Evolutionary conservation across 179 eudicot genomes (phyloP).

Genomic region (Beta macrorhiza): DNA sequence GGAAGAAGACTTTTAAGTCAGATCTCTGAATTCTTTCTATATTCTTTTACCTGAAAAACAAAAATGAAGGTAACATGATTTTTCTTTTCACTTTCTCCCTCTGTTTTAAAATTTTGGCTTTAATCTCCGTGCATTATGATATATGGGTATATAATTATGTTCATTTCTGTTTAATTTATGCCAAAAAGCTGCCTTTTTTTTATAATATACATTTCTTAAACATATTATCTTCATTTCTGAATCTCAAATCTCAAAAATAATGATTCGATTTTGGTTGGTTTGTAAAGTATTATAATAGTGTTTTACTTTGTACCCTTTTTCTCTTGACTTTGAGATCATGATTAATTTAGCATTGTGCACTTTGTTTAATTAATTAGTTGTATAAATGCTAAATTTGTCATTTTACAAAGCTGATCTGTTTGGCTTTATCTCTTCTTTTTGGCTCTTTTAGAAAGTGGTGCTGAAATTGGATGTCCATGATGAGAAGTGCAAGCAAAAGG

Average conservation of each 20-base stretch:
- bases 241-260: no score
- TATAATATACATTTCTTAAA: no score
- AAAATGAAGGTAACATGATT: background rate
- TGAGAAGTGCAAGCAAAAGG: conserved; percentile 24
- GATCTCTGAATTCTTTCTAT: background rate
- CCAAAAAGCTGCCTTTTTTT: no score
- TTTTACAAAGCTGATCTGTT: background rate
- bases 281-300: no score
- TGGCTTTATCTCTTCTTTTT: background rate
- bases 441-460: conserved; percentile 18
- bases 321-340: background rate
- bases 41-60: background rate
- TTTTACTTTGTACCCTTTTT: no score
- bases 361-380: background rate
- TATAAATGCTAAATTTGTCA: background rate
- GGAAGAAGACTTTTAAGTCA: background rate
- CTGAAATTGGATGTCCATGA: conserved; percentile 23
- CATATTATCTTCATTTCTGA: no score
- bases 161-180: no score
- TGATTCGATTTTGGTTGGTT: no score
- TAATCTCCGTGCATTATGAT: background rate
- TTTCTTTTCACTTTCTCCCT: background rate
- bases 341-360: background rate
- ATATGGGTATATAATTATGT: no score
- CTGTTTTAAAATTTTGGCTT: no score